Base-by-base conservation (phyloP, 257 asterid species). In the Jaltomata sinuosa region DNA sequence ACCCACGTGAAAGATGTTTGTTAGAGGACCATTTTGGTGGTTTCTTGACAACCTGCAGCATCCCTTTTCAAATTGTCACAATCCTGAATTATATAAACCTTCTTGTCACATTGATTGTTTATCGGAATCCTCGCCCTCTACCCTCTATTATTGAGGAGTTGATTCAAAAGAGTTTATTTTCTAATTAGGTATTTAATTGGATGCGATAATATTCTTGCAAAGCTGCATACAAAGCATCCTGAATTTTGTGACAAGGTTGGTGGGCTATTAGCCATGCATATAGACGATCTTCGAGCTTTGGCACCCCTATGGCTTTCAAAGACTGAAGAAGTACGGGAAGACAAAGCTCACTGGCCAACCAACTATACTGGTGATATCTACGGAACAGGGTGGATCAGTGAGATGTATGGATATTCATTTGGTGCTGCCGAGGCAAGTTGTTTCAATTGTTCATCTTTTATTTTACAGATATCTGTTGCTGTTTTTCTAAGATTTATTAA, bases 321-420 rank as follows among this genome's bases (percentile, higher is more conserved):
- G 85, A 91, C 94, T 11, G 98, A 96, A 93, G 98, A 96, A 89
- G 95, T 93, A 64, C 86, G 98, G 77, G 95, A 80, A 12, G 99
- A 96, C 86, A 96, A n/a, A 89, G 96, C 88, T 83, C 99, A 96
- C 49, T 96, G 98, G 98, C 91, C 90, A 40, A 93, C 97, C 80
- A 89, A 97, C 84, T 93, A 93, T 89, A 97, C 98, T 38, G 99
- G 99, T 79, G 99, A 97, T 84, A 97, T 97, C 81, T 97, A 93
- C 80, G 92, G 88, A 18, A 83, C 93, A 8, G 98, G 99, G 62
- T 97, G 99, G 99, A 97, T 97, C 84, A 97, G 99, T 89, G 99
- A 97, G 89, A 97, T 97, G 99, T 94, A 94, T 86, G 99, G 99
- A 38, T 97, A 97, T 91, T 97, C 99, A 49, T 97, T 93, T 89